Evolutionary conservation across 305 asterid genomes (phyloP).

Genomic region (Coffea humblotiana): DNA sequence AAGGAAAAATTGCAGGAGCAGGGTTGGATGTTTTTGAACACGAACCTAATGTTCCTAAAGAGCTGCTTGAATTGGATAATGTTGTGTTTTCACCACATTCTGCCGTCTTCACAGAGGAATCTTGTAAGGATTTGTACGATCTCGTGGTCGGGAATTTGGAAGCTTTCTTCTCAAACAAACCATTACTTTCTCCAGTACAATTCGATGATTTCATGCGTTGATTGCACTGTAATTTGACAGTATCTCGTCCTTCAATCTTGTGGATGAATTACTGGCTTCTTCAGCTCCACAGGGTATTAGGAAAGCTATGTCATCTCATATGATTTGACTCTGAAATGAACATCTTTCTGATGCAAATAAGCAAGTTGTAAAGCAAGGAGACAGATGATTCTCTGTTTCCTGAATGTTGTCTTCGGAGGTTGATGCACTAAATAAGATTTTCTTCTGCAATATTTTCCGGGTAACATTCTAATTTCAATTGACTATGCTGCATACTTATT

Average conservation of each 20-base stretch:
- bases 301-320: background rate
- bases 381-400: background rate
- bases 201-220: slow-evolving; percentile 1
- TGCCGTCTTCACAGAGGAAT: slow-evolving; percentile 32
- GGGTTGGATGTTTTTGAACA: slow-evolving; percentile 38
- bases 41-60: slow-evolving; percentile 42
- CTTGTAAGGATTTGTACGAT: slow-evolving; percentile 19
- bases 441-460: background rate
- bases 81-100: slow-evolving; percentile 60
- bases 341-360: background rate
- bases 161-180: slow-evolving; percentile 39
- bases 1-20: slow-evolving; percentile 39
- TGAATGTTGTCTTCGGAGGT: background rate
- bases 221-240: background rate
- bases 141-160: slow-evolving; percentile 31
- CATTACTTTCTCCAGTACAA: slow-evolving; percentile 28
- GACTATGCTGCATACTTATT: background rate
- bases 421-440: background rate
- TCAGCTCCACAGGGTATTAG: background rate
- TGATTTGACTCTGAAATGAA: background rate
- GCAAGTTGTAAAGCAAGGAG: background rate
- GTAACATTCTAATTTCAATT: background rate
- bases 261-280: background rate
- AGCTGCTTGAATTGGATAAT: slow-evolving; percentile 42
- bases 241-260: background rate